These are phyloP conservation scores for Rosa chinensis DNA, from an alignment of 306 rosid species.

Conservation along the genomic window DNA sequence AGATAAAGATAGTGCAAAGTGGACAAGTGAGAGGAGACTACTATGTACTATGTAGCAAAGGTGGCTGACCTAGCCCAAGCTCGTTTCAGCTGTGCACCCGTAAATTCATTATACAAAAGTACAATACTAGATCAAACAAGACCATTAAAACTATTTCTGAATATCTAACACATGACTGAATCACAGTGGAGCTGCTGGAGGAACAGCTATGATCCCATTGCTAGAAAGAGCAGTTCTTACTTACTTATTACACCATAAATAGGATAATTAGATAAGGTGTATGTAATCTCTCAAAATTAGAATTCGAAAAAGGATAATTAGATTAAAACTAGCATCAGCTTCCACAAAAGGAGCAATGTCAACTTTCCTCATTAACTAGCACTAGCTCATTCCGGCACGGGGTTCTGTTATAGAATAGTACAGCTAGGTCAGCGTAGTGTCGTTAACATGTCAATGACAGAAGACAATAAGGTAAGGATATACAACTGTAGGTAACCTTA, in stretches of 20 bases:
- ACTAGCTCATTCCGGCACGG: background rate
- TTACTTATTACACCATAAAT: too few species aligned
- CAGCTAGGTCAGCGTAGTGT: background rate
- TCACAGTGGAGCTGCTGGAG: background rate
- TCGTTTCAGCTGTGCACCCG: too few species aligned
- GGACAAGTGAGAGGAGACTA: too few species aligned
- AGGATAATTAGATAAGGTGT: background rate
- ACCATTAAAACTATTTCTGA: too few species aligned
- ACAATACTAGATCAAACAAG: too few species aligned
- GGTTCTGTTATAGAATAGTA: background rate
- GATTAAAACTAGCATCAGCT: background rate
- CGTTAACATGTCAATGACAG: background rate
- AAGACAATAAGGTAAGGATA: background rate
- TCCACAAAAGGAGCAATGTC: background rate
- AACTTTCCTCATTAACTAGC: background rate
- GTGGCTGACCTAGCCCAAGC: too few species aligned
- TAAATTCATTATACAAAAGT: background rate
- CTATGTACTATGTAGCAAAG: too few species aligned
- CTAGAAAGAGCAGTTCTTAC: background rate
- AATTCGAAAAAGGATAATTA: background rate
- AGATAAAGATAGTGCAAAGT: too few species aligned
- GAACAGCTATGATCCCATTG: background rate
- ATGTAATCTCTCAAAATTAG: background rate
- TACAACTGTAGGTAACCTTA: constrained; percentile 1
- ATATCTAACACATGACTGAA: too few species aligned